Base-by-base conservation (phyloP, 768 basidiomycete species). In the Megacollybia marginata region DNA sequence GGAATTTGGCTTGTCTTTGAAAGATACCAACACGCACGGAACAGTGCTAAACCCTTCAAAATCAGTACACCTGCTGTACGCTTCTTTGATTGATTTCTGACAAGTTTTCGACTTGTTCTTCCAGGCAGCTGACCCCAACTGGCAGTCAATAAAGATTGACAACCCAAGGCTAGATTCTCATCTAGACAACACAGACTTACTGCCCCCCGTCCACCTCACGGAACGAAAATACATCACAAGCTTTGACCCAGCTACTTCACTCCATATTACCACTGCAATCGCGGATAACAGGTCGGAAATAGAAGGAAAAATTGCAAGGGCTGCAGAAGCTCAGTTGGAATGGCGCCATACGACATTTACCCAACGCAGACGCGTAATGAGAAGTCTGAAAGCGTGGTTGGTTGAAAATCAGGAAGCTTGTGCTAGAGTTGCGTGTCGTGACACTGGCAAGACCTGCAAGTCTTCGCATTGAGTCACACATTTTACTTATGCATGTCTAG, bases 371-470 rank as follows among this genome's bases (percentile, higher is more conserved):
- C 79, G 87, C 53, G 88, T 99, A 38, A 70, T 98, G 60, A 72
- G 90, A 46, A 94, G 89, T 59, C 62, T 99, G 53, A 73, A 92
- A 60, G 88, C 88, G 55, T 99, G 95, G 95, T 73, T 95, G 5
- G 83, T 97, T 33, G 83, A 88, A 54, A 93, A 98, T 59, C 88
- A 93, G 69, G 87, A 92, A 48, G 67, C 71, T 19, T 90, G 92
- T 54, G 91, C 91, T 32, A 75, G 85, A 38, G 87, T 95, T 23
- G 91, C 91, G 19, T 92, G 90, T 62, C 75, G 95, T 32, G 95
- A 99, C 65, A 92, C 92, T 0, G 95, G 95, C 38, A 99, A 98
- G 75, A 97, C 94, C 23, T 69, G 90, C 90, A 58, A 65, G 87
- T 76, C 31, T 34, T 13, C 7, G 3, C 9, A 28, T 36, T 9